phyloP scores from a whole-genome alignment of 805 yeast genomes.

The Pichia eremophila region DNA sequence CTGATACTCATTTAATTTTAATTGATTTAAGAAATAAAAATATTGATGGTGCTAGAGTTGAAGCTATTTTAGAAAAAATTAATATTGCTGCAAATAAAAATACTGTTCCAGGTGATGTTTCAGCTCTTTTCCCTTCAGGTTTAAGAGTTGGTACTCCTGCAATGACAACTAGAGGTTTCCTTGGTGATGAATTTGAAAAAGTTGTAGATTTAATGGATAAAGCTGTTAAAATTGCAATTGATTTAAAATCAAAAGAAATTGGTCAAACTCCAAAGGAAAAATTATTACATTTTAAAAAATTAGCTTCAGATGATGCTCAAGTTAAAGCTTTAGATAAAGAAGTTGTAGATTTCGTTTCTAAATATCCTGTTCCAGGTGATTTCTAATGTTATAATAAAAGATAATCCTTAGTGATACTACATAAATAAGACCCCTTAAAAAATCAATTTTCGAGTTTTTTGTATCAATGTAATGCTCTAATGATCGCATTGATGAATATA shows the following conservation, averaged over 20 bases:
- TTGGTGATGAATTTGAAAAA: conserved; percentile 63
- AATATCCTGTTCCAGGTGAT: conserved; percentile 87
- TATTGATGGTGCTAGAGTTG: conserved; percentile 94
- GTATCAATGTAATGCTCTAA: too few species aligned
- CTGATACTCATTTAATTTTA: conserved; percentile 88
- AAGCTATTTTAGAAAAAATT: conserved; percentile 76
- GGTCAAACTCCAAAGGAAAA: conserved; percentile 51
- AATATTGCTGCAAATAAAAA: conserved; percentile 95
- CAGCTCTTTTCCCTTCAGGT: conserved; percentile 95
- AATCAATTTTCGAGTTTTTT: too few species aligned
- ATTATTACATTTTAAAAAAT: conserved; percentile 60
- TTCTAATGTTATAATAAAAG: conserved; percentile 23
- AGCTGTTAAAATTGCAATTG: conserved; percentile 64
- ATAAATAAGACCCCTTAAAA: too few species aligned
- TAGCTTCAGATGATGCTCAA: conserved; percentile 55
- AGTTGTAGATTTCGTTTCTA: conserved; percentile 61
- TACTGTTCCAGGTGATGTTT: conserved; percentile 92
- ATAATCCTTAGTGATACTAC: too few species aligned
- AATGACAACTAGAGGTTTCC: conserved; percentile 94
- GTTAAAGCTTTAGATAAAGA: conserved; percentile 55
- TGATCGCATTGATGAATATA: too few species aligned
- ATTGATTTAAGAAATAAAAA: conserved; percentile 70
- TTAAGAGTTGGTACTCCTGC: conserved; percentile 97
- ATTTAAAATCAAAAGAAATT: conserved; percentile 47
- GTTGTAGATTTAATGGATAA: conserved; percentile 73